Conservation (phyloP, 352 stramenopile genomes). For the Saprolegnia parasitica region DNA sequence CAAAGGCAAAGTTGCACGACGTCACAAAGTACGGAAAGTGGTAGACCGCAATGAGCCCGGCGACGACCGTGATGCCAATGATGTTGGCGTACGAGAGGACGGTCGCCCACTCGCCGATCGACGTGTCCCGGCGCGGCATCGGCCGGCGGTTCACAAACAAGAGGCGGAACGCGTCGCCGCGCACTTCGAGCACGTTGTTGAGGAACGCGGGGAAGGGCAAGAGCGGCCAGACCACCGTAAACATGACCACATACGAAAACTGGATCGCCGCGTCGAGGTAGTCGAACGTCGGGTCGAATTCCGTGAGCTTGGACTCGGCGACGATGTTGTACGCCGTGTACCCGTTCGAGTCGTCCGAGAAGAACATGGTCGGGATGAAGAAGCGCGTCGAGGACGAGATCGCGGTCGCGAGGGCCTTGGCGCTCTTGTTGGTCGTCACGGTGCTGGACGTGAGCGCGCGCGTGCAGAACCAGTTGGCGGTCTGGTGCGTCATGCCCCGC, state of each 20-base stretch:
- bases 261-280: slow-evolving; percentile 86
- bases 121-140: slow-evolving; percentile 76
- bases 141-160: slow-evolving; percentile 72
- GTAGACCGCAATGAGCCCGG: slow-evolving; percentile 76
- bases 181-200: slow-evolving; percentile 84
- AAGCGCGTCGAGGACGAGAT: slow-evolving; percentile 35
- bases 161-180: slow-evolving; percentile 74
- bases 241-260: slow-evolving; percentile 89
- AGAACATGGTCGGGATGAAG: slow-evolving; percentile 51
- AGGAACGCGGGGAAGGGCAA: slow-evolving; percentile 80
- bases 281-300: slow-evolving; percentile 81
- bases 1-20: slow-evolving; percentile 70
- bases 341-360: slow-evolving; percentile 79
- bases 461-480: not conserved
- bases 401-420: not conserved
- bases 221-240: slow-evolving; percentile 85
- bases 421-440: slow-evolving; percentile 26
- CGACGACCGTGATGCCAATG: slow-evolving; percentile 76
- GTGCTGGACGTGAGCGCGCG: not conserved
- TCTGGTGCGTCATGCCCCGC: not conserved
- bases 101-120: slow-evolving; percentile 78
- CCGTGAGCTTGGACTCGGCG: slow-evolving; percentile 69
- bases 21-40: slow-evolving; percentile 78
- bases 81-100: slow-evolving; percentile 84
- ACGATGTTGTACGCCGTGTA: slow-evolving; percentile 86